Base-by-base conservation (phyloP, 345 rosid genomes). In the Citrus mangshanensis region DNA sequence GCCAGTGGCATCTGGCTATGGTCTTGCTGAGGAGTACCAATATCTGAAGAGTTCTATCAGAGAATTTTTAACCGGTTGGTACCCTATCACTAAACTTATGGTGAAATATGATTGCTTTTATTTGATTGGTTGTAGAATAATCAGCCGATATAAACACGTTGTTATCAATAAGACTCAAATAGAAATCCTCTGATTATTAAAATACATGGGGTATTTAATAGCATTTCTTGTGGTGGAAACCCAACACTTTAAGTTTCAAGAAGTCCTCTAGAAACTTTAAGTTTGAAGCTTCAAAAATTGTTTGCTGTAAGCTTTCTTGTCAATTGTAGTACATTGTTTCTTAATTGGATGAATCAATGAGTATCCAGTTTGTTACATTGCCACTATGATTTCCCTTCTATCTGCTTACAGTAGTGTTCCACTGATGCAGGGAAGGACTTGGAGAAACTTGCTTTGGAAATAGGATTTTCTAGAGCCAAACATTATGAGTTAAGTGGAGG, bases 401-500 rank as follows among this genome's bases (percentile, higher is more conserved):
- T 58, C 74, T 13, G 42, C 49, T 74, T 58, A 68, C 28, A 1
- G 3, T 72, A 2, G 54, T 67, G 24, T 42, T 75, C 0, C 16
- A 68, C 19, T 78, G 40, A 66, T 81, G 58, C 80, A 93, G 98
- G 96, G 60, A 82, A 88, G 84, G 95, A 95, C 85, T 84, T 90
- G 80, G 98, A 93, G 89, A 81, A 83, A 70, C 93, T 90, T 37
- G 98, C 97, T 77, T 58, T 89, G 32, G 89, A 91, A 73, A 86
- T 87, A 75, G 95, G 98, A 75, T 95, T 93, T 88, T 91, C 92
- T 60, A 76, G 78, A 51, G 94, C 95, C 28, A 79, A 63, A 72
- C 90, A 90, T 85, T 93, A 88, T 32, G 96, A 85, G 88, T 87
- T 91, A 60, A 80, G 92, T 28, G 93, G 95, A 75, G 93, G 98